phyloP scores from a whole-genome alignment of 148 eudicot genomes.

The Rhododendron ferrugineum region DNA sequence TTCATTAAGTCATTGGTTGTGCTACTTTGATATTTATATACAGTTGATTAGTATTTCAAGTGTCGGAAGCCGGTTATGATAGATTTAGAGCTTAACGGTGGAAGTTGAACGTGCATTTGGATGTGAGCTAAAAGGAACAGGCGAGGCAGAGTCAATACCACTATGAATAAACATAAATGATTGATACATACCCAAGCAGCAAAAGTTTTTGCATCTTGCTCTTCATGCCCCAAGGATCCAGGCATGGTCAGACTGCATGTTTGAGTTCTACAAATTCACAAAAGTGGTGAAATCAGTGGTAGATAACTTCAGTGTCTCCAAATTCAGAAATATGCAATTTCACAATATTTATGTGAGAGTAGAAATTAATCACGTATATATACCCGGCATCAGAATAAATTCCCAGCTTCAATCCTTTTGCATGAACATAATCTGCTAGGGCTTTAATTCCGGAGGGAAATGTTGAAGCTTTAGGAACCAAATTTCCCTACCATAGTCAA shows the following conservation, averaged over 20 bases:
- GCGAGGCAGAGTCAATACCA: background rate
- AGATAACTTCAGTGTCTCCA: background rate
- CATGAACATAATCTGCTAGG: conserved; percentile 25
- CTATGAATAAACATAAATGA: background rate
- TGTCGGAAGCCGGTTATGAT: no score
- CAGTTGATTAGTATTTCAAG: no score
- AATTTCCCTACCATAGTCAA: conserved; percentile 16
- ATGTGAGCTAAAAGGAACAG: no score
- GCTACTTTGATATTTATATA: no score
- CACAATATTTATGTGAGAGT: background rate
- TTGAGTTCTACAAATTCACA: conserved; percentile 31
- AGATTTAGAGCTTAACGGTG: no score
- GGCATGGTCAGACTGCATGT: conserved; percentile 78
- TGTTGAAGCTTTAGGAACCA: conserved; percentile 21
- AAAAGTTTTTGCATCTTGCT: conserved; percentile 76
- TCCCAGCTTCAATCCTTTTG: conserved; percentile 29
- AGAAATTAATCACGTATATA: background rate
- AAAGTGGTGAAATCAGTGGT: background rate
- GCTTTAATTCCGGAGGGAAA: conserved; percentile 26
- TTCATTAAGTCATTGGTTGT: no score
- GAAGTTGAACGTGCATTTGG: no score
- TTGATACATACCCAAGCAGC: conserved; percentile 64
- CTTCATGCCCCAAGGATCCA: conserved; percentile 76
- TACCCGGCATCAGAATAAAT: conserved; percentile 31
- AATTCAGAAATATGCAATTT: background rate